Evolutionary conservation across 1,284 basidiomycete species (phyloP), one percentile per base, ranked within the genome.

Genomic region (Taiwanofungus camphoratus): DNA sequence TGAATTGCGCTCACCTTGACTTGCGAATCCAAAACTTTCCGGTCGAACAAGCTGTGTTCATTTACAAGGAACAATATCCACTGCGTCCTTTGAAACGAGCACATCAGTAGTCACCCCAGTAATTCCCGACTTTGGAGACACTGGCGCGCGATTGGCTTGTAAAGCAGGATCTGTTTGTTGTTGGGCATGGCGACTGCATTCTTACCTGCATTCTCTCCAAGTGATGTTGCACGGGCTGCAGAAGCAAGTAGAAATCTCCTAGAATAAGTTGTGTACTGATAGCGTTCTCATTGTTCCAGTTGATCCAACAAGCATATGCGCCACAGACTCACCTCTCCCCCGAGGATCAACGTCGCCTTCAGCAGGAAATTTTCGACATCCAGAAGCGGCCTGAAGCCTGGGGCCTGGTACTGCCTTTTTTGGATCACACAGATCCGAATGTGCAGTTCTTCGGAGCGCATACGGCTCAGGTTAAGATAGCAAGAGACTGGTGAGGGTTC

Each of bases 381-480:
- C 86, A 88, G 62, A 84, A 81, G 52, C 67, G 74, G 45, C 76
- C 75, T 37, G 75, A 79, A 51, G 87, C 86, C 4, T 90, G 87
- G 87, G 86, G 86, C 11, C 66, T 90, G 35, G 77, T 88, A 21
- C 69, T 87, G 31, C 86, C 87, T 0, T 74, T 90, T 50, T 63
- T 89, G 29, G 71, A 79, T 15, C 71, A 84, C 55, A 63, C 70
- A 51, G 85, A 92, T 61, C 71, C 74, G 37, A 89, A 89, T 55
- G 88, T 93, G 6, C 84, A 92, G 58, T 94, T 93, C 73, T 93
- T 92, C 59, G 89, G 90, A 4, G 91, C 91, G 4, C 90, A 93
- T 58, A 94, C 89, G 0, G 79, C 86, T 1, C 88, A 92, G 59
- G 87, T 92, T 48, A 94, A 94, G 74, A 90, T 93, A 53, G 80